These are phyloP conservation scores for Protomyces arabidopsidicola DNA, from an alignment of 1,139 yeast species.

Conservation along the genomic window DNA sequence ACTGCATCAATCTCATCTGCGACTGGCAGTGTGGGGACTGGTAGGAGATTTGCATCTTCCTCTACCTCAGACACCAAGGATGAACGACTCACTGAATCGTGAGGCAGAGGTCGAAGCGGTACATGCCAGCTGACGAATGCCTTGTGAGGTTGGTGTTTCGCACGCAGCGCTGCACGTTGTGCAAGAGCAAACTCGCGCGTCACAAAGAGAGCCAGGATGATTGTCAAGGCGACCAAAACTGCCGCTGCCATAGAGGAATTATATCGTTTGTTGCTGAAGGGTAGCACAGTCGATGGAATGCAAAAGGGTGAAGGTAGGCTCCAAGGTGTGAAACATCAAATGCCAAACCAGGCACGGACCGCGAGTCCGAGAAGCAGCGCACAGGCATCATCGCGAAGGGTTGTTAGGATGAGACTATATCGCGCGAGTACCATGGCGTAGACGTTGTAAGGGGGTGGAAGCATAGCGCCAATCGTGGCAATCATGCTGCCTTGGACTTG, in stretches of 20 bases:
- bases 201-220: neutral
- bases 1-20: neutral
- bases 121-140: neutral
- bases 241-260: neutral
- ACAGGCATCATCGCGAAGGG: constrained; percentile 31
- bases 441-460: constrained; percentile 34
- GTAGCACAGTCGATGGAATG: too few relatives aligned
- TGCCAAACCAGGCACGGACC: constrained; percentile 20
- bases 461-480: constrained; percentile 30
- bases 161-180: neutral
- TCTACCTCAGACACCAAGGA: neutral
- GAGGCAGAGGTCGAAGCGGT: neutral
- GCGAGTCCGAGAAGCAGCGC: constrained; percentile 31
- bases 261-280: too few relatives aligned
- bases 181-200: neutral
- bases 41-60: neutral
- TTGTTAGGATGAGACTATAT: constrained; percentile 31
- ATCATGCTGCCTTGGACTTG: constrained; percentile 35
- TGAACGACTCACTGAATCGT: neutral
- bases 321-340: neutral
- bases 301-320: too few relatives aligned
- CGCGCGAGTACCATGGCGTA: constrained; percentile 34
- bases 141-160: neutral
- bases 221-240: neutral
- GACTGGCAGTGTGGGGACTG: neutral